Base-by-base conservation (phyloP, 2,329 filamentous ascomycete genomes). In the Colletotrichum scovillei region DNA sequence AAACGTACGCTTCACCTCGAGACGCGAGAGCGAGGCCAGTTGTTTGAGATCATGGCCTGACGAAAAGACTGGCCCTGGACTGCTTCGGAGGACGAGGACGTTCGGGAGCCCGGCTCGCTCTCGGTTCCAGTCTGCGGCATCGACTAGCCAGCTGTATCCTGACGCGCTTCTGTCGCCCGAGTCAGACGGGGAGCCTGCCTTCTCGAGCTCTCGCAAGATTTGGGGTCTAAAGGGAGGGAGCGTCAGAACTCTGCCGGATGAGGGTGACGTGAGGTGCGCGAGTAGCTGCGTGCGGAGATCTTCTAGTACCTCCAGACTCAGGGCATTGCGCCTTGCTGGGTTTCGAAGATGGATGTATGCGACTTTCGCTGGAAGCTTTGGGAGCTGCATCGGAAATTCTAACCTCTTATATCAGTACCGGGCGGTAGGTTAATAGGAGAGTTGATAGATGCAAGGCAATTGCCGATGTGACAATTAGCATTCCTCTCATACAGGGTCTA, bases 11-110 rank as follows among this genome's bases (percentile, higher is more conserved):
- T 63, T 70, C 5, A 77, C 67, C 4, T 78, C 63, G 1, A 30
- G 52, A 1, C 60, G 32, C 2, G 35, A 38, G 11, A 77, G 72
- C 0, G 59, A 30, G 7, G 73, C 63, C 7, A 81, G 70, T 62
- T 82, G 79, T 8, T 74, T 64, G 3, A 82, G 76, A 72, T 82
- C 79, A 67, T 82, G 79, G 55, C 81, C 81, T 0, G 80, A 77
- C 68, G 77, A 76, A 72, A 82, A 82, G 42, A 81, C 77, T 11
- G 77, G 78, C 11, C 77, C 78, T 12, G 69, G 30, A 59, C 72
- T 77, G 67, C 81, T 77, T 65, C 81, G 80, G 11, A 82, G 77
- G 55, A 83, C 79, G 12, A 83, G 76, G 5, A 81, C 79, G 11
- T 73, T 76, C n/a, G 80, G 81, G 0, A 81, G 69, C 22, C 35